Conservation (phyloP, 345 rosid species). For the Rhizophora mangle region DNA sequence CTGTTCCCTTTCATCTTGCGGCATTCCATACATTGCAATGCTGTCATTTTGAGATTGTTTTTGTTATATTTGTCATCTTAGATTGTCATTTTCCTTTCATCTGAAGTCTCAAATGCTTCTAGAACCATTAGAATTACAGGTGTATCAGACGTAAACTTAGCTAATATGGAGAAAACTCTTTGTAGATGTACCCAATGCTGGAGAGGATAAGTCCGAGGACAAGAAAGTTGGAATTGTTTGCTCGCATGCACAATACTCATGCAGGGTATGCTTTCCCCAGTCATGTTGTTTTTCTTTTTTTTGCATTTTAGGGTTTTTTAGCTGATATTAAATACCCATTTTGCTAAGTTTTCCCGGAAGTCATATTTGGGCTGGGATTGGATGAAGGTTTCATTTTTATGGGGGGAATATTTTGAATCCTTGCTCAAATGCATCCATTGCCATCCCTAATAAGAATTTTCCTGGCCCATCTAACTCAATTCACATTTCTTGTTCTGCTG, state of each 20-base stretch:
- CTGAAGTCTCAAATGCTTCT: neutral
- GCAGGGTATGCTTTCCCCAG: slow-evolving; percentile 60
- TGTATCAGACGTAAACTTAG: neutral
- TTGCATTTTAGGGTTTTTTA: slow-evolving; percentile 2
- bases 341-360: neutral
- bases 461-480: no score
- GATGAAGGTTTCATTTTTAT: no score
- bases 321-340: neutral
- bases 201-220: slow-evolving; percentile 98
- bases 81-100: neutral
- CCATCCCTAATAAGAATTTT: no score
- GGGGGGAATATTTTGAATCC: no score
- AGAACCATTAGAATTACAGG: neutral
- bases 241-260: slow-evolving; percentile 99
- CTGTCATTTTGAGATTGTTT: no score
- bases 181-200: slow-evolving; percentile 95
- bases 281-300: neutral
- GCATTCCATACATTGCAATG: no score
- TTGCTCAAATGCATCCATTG: no score
- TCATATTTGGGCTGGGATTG: no score
- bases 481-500: neutral
- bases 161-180: neutral
- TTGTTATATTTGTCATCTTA: neutral
- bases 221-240: slow-evolving; percentile 88
- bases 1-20: no score